Base-by-base conservation (phyloP, 805 yeast genomes). In the Metschnikowia kofuensis region DNA sequence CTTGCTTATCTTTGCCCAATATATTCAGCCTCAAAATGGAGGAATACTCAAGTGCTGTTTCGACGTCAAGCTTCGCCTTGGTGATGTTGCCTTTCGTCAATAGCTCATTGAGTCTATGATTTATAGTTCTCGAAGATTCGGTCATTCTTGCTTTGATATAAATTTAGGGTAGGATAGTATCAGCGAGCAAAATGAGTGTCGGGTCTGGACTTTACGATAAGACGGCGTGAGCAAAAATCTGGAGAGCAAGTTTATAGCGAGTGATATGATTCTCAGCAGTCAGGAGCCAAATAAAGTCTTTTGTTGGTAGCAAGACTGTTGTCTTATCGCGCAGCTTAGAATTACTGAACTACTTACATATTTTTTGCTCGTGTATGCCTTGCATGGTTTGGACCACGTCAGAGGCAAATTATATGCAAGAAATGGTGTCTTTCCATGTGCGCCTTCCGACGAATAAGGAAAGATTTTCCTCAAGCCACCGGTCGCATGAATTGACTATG, bases 1-100 rank as follows among this genome's bases (percentile, higher is more conserved):
- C 84, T 42, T 75, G 74, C 47, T 75, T 76, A 50, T 75, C 78
- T 43, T 67, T 66, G 12, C 78, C 78, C 48, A 75, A 56, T 31
- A 79, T 74, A 40, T 76, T 73, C 11, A 62, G 42, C 49, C 69
- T 71, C 38, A 81, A 65, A 26, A 68, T 67, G 28, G 58, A 46
- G 36, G 73, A 69, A 55, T 70, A 73, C 39, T 48, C 52, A 38
- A 70, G 51, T 12, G 74, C 74, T 0, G 70, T 63, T 1, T 57
- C 38, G 8, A 62, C 57, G 41, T 70, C 75, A 38, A 72, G 59
- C 51, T 64, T 69, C 38, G 63, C 41, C 44, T 65, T 66, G 38
- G 63, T 49, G 45, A 60, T 51, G 48, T 59, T 65, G 40, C 60
- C 60, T 49, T 70, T 73, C 53, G 72, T 64, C 56, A 72, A 60